A percentile compares a stretch with the other conserved stretches of the same genome.
Evolutionary conservation across 2,329 filamentous ascomycete species (phyloP).

Genomic region (Trichoderma simmonsii): DNA sequence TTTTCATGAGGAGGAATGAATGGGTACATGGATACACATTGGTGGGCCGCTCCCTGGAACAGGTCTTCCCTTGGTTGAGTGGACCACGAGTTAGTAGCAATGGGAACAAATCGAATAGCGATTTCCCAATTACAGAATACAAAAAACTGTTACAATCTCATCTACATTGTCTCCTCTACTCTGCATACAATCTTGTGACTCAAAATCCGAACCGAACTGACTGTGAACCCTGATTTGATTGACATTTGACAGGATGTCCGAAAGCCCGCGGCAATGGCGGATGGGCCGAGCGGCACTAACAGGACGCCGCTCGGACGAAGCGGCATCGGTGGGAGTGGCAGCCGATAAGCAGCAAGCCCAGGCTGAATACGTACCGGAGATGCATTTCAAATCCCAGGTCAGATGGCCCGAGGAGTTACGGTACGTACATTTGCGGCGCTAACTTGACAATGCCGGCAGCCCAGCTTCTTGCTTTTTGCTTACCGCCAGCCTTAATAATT

Average conservation of each 20-base stretch:
- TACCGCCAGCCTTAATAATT: conserved; percentile 6
- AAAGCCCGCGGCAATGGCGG: conserved; percentile 10
- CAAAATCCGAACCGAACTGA: neutral
- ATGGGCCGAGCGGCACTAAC: conserved; percentile 6
- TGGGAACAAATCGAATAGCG: conserved; percentile 9
- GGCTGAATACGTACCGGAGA: neutral
- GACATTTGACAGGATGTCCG: neutral
- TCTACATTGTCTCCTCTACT: neutral
- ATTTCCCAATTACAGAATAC: conserved; percentile 3
- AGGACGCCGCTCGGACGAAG: conserved; percentile 7
- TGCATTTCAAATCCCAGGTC: conserved; percentile 14
- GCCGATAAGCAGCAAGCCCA: neutral
- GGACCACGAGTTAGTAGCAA: conserved; percentile 11
- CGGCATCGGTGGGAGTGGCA: conserved; percentile 10
- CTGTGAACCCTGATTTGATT: neutral
- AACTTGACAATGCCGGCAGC: neutral
- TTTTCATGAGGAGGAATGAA: neutral
- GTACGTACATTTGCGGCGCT: neutral
- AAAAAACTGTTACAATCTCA: conserved; percentile 5
- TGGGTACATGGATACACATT: neutral
- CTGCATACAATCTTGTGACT: neutral
- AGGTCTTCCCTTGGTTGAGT: conserved; percentile 17
- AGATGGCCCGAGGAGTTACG: neutral
- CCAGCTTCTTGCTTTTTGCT: neutral
- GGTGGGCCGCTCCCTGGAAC: conserved; percentile 16